Evolutionary conservation across 2,329 filamentous ascomycete genomes (phyloP).

Genomic region (Penicillium sp.): DNA sequence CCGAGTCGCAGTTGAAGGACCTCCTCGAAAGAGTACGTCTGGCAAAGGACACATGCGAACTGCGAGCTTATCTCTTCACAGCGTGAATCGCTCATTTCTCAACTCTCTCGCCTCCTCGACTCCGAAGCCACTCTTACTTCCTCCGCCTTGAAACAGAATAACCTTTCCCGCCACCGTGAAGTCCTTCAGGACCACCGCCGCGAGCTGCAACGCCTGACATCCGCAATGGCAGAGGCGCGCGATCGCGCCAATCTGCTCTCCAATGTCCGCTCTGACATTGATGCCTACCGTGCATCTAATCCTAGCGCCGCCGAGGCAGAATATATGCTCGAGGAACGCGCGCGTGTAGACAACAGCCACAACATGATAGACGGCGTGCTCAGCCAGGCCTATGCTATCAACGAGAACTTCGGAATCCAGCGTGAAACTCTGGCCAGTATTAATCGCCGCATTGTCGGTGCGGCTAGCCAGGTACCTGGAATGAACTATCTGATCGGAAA

Average conservation of each 20-base stretch:
- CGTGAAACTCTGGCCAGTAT: conserved; percentile 82
- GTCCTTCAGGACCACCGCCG: conserved; percentile 80
- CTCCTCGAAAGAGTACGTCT: conserved; percentile 56
- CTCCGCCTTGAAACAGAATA: conserved; percentile 95
- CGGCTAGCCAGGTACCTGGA: conserved; percentile 85
- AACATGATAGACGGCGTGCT: conserved; percentile 84
- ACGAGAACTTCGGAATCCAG: conserved; percentile 83
- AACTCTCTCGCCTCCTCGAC: conserved; percentile 84
- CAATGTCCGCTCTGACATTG: conserved; percentile 86
- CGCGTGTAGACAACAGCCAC: conserved; percentile 81
- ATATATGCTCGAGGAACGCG: conserved; percentile 91
- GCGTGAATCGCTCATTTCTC: conserved; percentile 74
- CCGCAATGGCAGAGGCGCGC: conserved; percentile 69
- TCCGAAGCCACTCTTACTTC: conserved; percentile 81
- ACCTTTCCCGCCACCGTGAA: conserved; percentile 84
- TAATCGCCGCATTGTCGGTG: conserved; percentile 81
- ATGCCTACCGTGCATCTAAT: conserved; percentile 77
- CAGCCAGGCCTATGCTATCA: conserved; percentile 92
- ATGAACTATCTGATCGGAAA: conserved; percentile 86
- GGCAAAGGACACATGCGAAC: background rate
- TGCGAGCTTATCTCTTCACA: conserved; percentile 36
- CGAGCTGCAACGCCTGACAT: conserved; percentile 70
- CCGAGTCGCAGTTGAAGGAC: conserved; percentile 76
- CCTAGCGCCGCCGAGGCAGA: conserved; percentile 81
- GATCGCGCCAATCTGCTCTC: conserved; percentile 84